Base-by-base conservation (phyloP, 495 filamentous ascomycete species). In the Jackrogersella multiformis region DNA sequence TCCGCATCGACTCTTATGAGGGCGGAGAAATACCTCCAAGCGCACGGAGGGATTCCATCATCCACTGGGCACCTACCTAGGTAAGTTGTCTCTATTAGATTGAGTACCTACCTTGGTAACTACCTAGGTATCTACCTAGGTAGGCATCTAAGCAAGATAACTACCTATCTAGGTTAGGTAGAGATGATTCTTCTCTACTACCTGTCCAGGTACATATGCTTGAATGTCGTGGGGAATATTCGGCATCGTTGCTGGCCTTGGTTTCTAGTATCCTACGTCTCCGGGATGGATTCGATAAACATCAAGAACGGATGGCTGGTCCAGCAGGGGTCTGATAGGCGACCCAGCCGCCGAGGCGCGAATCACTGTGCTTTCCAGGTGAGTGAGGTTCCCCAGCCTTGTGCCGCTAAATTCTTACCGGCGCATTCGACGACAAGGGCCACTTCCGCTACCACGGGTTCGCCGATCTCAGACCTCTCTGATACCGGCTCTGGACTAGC, bases 401-500 rank as follows among this genome's bases (percentile, higher is more conserved):
- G 65, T 18, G 36, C 28, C 51, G 35, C 67, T 65, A 70, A 70
- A 61, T 56, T 56, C 56, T 70, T 4, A 70, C 56, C 20, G 24
- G 46, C 42, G 35, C 32, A 5, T 21, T 20, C 15, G 2, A 36
- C 1, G 15, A 32, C 56, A 41, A 39, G 61, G 61, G 5, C 0
- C 6, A 13, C 10, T 36, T 26, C 38, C 56, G 44, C 41, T 59
- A 56, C 56, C 36, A 52, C 67, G 61, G 67, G 36, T 61, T 65
- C 42, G 24, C 67, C 61, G 67, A 65, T 53, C 15, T 51, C 34
- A 39, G 5, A 42, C 42, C 44, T 41, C 16, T 34, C 42, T 7
- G 23, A 24, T 48, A 49, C 41, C 38, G 44, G 34, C 51, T 49
- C 13, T 12, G 20, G 24, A 23, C 26, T 52, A 30, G 36, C 51